Base-by-base conservation (phyloP, 352 stramenopile species). In the Phytophthora vignae region DNA sequence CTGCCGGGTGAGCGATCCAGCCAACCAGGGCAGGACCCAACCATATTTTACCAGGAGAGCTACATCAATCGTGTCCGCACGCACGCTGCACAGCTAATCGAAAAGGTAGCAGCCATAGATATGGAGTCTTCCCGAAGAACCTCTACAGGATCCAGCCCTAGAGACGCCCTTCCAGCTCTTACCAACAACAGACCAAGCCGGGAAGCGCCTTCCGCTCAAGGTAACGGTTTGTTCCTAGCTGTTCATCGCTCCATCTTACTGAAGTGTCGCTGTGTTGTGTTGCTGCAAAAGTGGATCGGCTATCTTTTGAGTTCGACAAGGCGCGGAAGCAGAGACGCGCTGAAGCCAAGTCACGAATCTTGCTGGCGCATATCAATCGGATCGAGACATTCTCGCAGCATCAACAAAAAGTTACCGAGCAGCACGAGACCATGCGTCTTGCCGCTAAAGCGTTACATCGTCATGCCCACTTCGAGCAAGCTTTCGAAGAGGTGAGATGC, bases 281-380 rank as follows among this genome's bases (percentile, higher is more conserved):
- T 27, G 22, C 22, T 27, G 22, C 22, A 27, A 27, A 27, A 27
- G 22, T 65, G 10, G 78, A 91, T 53, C 74, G 65, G 3, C 33
- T 89, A 4, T 86, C 76, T 10, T 90, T 82, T 19, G 78, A 88
- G 52, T 71, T 81, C 19, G 82, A 91, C 62, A 90, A 89, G 53
- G 48, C 61, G 10, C 74, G 82, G 1, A 77, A 79, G n/a, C 62
- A 78, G n/a, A 55, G 44, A 50, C 76, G 82, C 42, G 74, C 66
- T 10, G 62, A 76, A 40, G 74, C 74, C 15, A 90, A 87, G 40
- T 67, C 76, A 22, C 54, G 62, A 0, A 69, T 80, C 14, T 61
- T 91, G 25, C 60, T 89, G 19, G 66, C 74, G 4, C 84, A 91
- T 65, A 88, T 91, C 61, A 74, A 71, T 25, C 78, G 80, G 27